Evolutionary conservation across 164 flowering plant species (phyloP), one percentile per base, ranked within the genome.

Genomic region (Vitis cinerea): DNA sequence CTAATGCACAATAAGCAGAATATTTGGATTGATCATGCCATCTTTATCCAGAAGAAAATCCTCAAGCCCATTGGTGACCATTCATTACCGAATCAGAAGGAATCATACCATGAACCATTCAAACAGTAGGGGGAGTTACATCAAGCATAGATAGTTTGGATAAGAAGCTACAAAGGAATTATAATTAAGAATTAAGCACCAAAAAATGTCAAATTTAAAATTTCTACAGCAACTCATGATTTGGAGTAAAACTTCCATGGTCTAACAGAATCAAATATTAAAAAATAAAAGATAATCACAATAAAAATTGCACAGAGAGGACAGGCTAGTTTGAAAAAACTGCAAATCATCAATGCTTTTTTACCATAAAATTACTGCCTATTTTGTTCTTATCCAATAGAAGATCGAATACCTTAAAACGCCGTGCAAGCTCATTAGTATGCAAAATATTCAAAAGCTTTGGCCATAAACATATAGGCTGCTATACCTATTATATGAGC

Each of bases 381-480:
- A 54, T 31, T 37, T 61, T 23, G 14, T 54, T 50, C 47, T 13
- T 49, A 16, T 15, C 50, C 16, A 9, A 16, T 60, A n/a, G 62
- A 50, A 16, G 50, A 44, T 10, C 11, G n/a, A 53, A 5, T 68
- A 82, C 90, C 88, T 84, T 84, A 17, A 86, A 51, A 4, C 59
- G 79, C 30, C 72, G 75, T 11, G 86, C 61, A n/a, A 84, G 84
- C 74, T 85, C 84, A 53, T 81, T 80, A 63, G 79, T 72, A 71
- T 80, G 79, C 72, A 81, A 69, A 37, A 83, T 49, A 60, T 83
- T 83, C 8, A 74, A 72, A 9, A 83, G 77, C 77, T 83, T 84
- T 54, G 87, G 1, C 86, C 88, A 78, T 86, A 86, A 2, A 85
- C 90, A 60, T 30, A 23, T 10, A 70, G 9, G 1, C 76, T 71